Evolutionary conservation across 768 basidiomycete species (phyloP).

Genomic region (Hygrocybe punicea): DNA sequence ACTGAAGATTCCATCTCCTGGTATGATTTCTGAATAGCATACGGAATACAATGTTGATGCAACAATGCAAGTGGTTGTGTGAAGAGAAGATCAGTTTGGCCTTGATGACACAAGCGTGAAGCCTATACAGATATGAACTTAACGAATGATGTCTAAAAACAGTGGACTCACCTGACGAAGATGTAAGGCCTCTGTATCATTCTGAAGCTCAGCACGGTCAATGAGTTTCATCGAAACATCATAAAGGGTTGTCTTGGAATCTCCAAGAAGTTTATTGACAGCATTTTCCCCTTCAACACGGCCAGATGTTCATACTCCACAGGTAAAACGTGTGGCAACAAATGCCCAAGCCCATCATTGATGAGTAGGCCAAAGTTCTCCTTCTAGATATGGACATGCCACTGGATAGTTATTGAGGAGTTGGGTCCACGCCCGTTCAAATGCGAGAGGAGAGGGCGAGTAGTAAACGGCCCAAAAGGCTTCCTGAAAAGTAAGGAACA

Average conservation of each 20-base stretch:
- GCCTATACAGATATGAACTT: too few species aligned
- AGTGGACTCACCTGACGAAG: too few species aligned
- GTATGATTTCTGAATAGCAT: neutral
- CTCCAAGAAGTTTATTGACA: slow-evolving; percentile 23
- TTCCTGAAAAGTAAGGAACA: slow-evolving; percentile 12
- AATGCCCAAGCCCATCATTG: slow-evolving; percentile 23
- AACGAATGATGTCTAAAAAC: too few species aligned
- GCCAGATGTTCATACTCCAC: slow-evolving; percentile 34
- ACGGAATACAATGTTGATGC: neutral
- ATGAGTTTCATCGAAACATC: too few species aligned
- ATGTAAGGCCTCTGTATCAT: too few species aligned
- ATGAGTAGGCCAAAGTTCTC: slow-evolving; percentile 28
- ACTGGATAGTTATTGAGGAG: slow-evolving; percentile 15
- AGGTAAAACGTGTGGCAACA: slow-evolving; percentile 24
- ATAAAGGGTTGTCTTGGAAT: slow-evolving; percentile 10
- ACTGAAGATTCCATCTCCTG: neutral
- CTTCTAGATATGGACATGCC: slow-evolving; percentile 24
- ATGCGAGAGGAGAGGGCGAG: slow-evolving; percentile 31
- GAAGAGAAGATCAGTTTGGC: too few species aligned
- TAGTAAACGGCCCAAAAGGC: slow-evolving; percentile 31
- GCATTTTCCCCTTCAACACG: slow-evolving; percentile 30
- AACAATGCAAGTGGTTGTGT: too few species aligned
- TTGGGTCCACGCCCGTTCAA: slow-evolving; percentile 21
- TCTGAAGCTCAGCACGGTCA: too few species aligned
- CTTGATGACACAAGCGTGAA: too few species aligned